These are phyloP conservation scores for Hebeloma cylindrosporum DNA, from an alignment of 768 basidiomycete genomes.

Conservation along the genomic window DNA sequence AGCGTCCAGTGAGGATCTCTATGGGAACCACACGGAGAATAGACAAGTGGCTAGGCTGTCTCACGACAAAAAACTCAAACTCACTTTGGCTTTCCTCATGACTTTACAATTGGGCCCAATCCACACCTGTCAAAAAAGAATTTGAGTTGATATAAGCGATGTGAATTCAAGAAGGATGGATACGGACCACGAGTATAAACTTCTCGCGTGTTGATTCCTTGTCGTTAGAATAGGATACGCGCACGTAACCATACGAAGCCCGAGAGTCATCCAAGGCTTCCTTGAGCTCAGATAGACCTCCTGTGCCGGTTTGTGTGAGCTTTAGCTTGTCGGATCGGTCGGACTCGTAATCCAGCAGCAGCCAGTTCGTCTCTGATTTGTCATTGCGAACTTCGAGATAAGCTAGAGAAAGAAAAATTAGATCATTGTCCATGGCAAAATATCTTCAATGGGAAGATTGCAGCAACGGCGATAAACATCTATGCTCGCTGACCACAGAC, in stretches of 20 bases:
- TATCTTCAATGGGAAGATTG: no score
- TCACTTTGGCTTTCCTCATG: constrained; percentile 89
- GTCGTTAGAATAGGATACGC: constrained; percentile 84
- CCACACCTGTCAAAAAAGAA: constrained; percentile 52
- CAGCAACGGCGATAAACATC: constrained; percentile 3
- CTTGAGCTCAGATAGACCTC: constrained; percentile 76
- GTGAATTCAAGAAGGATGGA: constrained; percentile 20
- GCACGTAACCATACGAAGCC: constrained; percentile 83
- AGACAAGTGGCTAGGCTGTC: constrained; percentile 19
- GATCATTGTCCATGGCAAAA: no score
- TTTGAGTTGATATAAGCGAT: constrained; percentile 18
- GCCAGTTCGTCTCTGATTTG: constrained; percentile 87
- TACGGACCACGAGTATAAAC: constrained; percentile 70
- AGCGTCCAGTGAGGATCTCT: constrained; percentile 30
- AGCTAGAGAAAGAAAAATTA: constrained; percentile 47
- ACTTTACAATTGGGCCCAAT: constrained; percentile 82
- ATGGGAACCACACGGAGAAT: constrained; percentile 27
- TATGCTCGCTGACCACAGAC: constrained; percentile 45
- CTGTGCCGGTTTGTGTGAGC: constrained; percentile 77
- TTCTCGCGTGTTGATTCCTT: constrained; percentile 87
- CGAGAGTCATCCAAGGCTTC: constrained; percentile 67
- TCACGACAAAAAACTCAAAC: constrained; percentile 34
- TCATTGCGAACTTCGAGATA: constrained; percentile 85
- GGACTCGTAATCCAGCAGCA: constrained; percentile 86
- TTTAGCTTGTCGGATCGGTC: constrained; percentile 80